Conservation (phyloP, 2,329 filamentous ascomycete species). For the Sporothrix luriei region DNA sequence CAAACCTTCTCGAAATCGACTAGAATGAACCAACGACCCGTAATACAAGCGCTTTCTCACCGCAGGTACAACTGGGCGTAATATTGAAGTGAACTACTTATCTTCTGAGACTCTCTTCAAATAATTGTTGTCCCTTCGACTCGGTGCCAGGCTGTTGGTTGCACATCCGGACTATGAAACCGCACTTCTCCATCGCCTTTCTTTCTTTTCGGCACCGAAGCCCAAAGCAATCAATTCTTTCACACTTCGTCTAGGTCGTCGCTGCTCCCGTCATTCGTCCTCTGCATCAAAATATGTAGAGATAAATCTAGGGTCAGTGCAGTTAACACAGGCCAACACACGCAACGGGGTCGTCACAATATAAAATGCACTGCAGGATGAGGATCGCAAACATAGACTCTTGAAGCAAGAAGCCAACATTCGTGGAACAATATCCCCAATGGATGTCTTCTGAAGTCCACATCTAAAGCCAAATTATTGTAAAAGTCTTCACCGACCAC, state of each 20-base stretch:
- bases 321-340: no score
- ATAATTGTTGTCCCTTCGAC: background rate
- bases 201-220: background rate
- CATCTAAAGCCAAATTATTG: no score
- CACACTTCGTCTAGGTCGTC: background rate
- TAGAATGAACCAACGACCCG: background rate
- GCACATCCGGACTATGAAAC: background rate
- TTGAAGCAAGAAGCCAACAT: no score
- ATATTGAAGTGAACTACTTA: background rate
- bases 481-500: no score
- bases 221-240: background rate
- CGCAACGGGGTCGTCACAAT: no score
- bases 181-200: constrained; percentile 9
- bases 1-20: constrained; percentile 6
- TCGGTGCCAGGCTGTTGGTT: background rate
- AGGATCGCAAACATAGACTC: no score
- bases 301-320: no score
- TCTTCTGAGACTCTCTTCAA: background rate
- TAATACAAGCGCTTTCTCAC: background rate
- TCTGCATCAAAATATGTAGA: background rate
- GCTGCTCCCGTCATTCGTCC: background rate
- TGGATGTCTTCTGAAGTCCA: no score
- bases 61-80: background rate
- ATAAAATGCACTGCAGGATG: no score
- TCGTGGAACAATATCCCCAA: no score